A percentile compares a stretch with the other conserved stretches of the same genome.
Conservation (phyloP, 768 basidiomycete species). For the Mycena alexandri region DNA sequence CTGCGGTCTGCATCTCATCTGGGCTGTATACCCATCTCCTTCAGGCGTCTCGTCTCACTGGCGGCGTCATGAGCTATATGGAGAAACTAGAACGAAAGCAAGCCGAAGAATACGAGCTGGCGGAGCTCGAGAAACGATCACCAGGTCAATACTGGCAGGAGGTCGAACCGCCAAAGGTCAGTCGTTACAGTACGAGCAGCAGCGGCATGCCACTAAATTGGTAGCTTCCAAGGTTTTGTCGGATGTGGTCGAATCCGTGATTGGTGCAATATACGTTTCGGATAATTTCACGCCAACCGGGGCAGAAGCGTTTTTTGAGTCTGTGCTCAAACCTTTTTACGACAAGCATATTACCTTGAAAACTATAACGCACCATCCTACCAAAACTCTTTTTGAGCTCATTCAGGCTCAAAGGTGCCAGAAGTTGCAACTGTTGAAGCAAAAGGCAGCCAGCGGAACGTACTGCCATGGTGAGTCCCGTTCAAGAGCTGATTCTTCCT, state of each 20-base stretch:
- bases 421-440: constrained; percentile 70
- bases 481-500: neutral
- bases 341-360: constrained; percentile 80
- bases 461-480: constrained; percentile 66
- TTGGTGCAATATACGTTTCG: constrained; percentile 85
- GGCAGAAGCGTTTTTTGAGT: constrained; percentile 74
- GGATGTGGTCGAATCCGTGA: constrained; percentile 83
- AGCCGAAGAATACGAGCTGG: constrained; percentile 60
- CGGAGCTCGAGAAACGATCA: constrained; percentile 60
- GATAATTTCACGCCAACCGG: constrained; percentile 76
- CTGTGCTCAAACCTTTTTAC: constrained; percentile 81
- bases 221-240: constrained; percentile 69
- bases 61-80: constrained; percentile 67
- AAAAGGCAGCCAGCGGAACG: constrained; percentile 53
- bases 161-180: constrained; percentile 82
- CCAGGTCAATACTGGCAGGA: constrained; percentile 86
- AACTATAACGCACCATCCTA: constrained; percentile 83
- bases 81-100: constrained; percentile 60
- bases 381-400: constrained; percentile 78
- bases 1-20: constrained; percentile 78
- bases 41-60: constrained; percentile 66
- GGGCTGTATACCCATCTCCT: constrained; percentile 74
- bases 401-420: constrained; percentile 81
- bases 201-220: neutral
- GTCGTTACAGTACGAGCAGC: constrained; percentile 17